phyloP scores from a whole-genome alignment of 2,329 filamentous ascomycete species.

The Aspergillus nomiae region DNA sequence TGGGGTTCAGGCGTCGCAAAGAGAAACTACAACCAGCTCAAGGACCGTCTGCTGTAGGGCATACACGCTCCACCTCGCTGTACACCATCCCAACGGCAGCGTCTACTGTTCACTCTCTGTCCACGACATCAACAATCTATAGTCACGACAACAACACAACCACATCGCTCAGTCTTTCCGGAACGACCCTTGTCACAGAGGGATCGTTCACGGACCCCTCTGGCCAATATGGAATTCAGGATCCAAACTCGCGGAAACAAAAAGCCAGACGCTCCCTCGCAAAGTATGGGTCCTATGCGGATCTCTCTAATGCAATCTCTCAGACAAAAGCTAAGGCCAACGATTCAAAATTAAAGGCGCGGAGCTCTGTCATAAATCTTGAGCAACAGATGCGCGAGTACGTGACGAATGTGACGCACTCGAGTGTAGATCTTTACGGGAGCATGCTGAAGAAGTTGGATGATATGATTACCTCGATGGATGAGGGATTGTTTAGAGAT shows the following conservation, averaged over 20 bases:
- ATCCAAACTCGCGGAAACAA: not conserved
- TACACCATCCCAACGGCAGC: not conserved
- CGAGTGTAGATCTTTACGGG: conserved; percentile 49
- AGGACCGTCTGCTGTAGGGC: not conserved
- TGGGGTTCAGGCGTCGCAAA: not conserved
- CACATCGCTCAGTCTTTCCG: not conserved
- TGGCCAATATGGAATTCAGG: not conserved
- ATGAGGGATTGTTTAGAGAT: conserved; percentile 60
- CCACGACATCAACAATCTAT: not conserved
- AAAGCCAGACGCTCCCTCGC: not conserved
- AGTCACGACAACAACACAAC: not conserved
- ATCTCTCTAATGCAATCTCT: conserved; percentile 12
- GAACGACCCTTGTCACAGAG: not conserved
- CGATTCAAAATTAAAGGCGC: conserved; percentile 13
- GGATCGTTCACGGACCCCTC: not conserved
- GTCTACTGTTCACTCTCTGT: not conserved
- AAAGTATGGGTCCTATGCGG: conserved; percentile 8
- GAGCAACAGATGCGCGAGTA: conserved; percentile 41
- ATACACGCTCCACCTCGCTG: not conserved
- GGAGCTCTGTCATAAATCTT: conserved; percentile 15
- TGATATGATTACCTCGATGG: conserved; percentile 70
- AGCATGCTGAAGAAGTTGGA: conserved; percentile 65
- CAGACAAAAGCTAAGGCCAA: conserved; percentile 23
- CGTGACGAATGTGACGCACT: conserved; percentile 27
- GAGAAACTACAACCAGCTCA: not conserved